phyloP scores from a whole-genome alignment of 495 filamentous ascomycete genomes.

The Clavariopsis aquatica region DNA sequence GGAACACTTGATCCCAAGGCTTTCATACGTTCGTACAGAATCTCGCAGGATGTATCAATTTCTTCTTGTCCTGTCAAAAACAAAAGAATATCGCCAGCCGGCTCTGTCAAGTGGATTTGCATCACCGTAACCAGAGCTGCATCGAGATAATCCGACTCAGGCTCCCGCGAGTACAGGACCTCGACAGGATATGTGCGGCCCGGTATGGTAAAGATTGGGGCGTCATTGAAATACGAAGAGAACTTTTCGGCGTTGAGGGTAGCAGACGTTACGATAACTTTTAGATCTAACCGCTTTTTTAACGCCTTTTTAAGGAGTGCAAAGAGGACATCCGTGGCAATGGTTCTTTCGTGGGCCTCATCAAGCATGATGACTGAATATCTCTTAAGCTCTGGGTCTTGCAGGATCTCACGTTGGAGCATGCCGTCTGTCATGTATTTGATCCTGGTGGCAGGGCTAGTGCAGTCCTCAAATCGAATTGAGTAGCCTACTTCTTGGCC shows the following conservation, averaged over 20 bases:
- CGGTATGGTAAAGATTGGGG: slow-evolving; percentile 1
- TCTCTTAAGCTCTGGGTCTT: background rate
- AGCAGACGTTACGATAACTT: background rate
- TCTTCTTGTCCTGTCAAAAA: background rate
- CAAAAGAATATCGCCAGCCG: slow-evolving; percentile 1
- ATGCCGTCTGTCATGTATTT: slow-evolving; percentile 1
- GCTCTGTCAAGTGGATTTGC: background rate
- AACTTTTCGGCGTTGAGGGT: slow-evolving; percentile 1
- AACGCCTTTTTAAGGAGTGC: background rate
- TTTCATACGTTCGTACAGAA: background rate
- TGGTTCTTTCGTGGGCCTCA: background rate
- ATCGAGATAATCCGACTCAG: background rate
- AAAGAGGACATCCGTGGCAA: background rate
- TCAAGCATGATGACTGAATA: slow-evolving; percentile 2
- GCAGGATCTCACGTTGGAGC: slow-evolving; percentile 1
- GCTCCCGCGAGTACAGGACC: background rate
- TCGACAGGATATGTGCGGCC: slow-evolving; percentile 2
- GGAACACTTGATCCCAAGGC: background rate
- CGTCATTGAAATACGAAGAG: slow-evolving; percentile 2
- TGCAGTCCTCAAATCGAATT: slow-evolving; percentile 1
- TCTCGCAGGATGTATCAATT: background rate
- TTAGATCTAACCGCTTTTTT: background rate
- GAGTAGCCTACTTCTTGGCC: slow-evolving; percentile 1
- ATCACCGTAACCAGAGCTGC: background rate
- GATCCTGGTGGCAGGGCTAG: background rate